Conservation (phyloP, 2,329 filamentous ascomycete genomes). For the Ascochyta viciae-villosae region DNA sequence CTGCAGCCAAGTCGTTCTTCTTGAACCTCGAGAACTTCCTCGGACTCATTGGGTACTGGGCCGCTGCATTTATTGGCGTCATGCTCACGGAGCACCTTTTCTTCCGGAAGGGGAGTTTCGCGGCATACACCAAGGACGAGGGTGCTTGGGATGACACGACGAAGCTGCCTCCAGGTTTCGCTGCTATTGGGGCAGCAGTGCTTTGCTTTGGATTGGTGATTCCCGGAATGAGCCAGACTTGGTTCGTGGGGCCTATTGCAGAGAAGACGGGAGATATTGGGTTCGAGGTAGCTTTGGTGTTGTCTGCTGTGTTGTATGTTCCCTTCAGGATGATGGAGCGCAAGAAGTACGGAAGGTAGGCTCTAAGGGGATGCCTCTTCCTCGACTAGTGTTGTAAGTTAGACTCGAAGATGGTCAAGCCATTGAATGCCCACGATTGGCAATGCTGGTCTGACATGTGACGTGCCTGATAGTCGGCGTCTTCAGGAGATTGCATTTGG, state of each 20-base stretch:
- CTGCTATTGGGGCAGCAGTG: slow-evolving; percentile 49
- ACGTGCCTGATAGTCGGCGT: slow-evolving; percentile 17
- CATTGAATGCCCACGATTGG: neutral
- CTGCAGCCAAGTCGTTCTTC: slow-evolving; percentile 65
- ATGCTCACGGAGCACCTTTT: slow-evolving; percentile 48
- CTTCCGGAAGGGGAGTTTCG: slow-evolving; percentile 44
- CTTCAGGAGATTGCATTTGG: slow-evolving; percentile 22
- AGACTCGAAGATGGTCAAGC: neutral
- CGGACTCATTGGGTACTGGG: slow-evolving; percentile 48
- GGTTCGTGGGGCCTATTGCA: slow-evolving; percentile 68
- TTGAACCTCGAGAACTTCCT: slow-evolving; percentile 56
- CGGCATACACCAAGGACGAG: slow-evolving; percentile 48
- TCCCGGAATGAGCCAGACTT: slow-evolving; percentile 66
- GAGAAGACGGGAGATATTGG: slow-evolving; percentile 68
- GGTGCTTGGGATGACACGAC: slow-evolving; percentile 49
- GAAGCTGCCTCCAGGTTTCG: slow-evolving; percentile 51
- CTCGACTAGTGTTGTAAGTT: neutral
- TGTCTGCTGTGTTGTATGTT: slow-evolving; percentile 55
- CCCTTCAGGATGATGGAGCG: slow-evolving; percentile 53
- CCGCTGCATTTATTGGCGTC: slow-evolving; percentile 43
- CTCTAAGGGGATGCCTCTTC: neutral
- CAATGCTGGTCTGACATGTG: slow-evolving; percentile 7
- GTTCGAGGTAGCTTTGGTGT: slow-evolving; percentile 67
- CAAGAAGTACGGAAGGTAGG: slow-evolving; percentile 31
- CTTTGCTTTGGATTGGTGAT: slow-evolving; percentile 59